Evolutionary conservation across 208 protist species (phyloP).

Genomic region (Wallacemonas sp.): DNA sequence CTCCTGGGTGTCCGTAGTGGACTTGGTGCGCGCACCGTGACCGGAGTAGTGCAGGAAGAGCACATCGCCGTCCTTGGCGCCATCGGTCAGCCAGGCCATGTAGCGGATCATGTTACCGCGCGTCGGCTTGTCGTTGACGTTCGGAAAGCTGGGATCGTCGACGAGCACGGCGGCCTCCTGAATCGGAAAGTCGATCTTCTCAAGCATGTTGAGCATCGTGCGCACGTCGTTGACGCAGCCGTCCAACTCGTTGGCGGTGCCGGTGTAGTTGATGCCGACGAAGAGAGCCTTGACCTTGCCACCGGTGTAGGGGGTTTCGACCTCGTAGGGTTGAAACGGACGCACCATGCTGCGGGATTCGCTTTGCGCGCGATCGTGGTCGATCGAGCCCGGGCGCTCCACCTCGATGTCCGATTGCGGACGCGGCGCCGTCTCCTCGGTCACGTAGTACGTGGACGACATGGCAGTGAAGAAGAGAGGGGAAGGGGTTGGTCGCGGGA

Average conservation of each 20-base stretch:
- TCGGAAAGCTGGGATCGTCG: slow-evolving; percentile 9
- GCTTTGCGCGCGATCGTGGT: slow-evolving; percentile 30
- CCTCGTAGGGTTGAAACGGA: slow-evolving; percentile 42
- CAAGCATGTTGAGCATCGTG: slow-evolving; percentile 25
- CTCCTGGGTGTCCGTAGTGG: slow-evolving; percentile 56
- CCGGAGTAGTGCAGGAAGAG: slow-evolving; percentile 92
- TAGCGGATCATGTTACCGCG: slow-evolving; percentile 85
- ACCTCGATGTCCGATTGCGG: slow-evolving; percentile 21
- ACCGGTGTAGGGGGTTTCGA: slow-evolving; percentile 39
- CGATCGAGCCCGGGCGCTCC: slow-evolving; percentile 32
- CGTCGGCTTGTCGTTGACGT: slow-evolving; percentile 71
- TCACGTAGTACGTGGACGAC: slow-evolving; percentile 4
- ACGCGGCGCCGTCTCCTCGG: not conserved
- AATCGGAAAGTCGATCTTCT: slow-evolving; percentile 15
- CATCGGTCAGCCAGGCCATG: slow-evolving; percentile 82
- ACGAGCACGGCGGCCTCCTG: slow-evolving; percentile 13
- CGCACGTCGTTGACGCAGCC: slow-evolving; percentile 66
- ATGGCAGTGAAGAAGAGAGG: not conserved
- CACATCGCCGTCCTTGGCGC: slow-evolving; percentile 82
- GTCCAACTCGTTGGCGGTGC: slow-evolving; percentile 37
- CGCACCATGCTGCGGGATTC: no score
- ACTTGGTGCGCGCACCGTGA: slow-evolving; percentile 77
- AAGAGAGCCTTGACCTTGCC: slow-evolving; percentile 65
- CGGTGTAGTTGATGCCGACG: slow-evolving; percentile 78
- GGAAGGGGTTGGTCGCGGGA: no score